Base-by-base conservation (phyloP, 2,329 filamentous ascomycete genomes). In the Daldinia sp. region DNA sequence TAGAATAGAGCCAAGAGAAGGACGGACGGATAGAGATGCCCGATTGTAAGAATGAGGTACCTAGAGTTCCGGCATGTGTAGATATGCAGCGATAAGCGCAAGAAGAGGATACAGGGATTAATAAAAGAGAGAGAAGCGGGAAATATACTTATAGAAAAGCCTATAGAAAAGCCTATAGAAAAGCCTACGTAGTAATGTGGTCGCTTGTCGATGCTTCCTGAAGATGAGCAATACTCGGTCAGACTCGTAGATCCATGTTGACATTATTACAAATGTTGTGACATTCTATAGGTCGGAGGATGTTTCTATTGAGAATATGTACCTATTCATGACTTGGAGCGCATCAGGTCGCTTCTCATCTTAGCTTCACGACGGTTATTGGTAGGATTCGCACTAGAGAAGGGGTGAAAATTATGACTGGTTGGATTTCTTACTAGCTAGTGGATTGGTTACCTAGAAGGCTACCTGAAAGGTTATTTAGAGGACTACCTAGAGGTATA, bases 1-100 rank as follows among this genome's bases (percentile, higher is more conserved):
- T 47, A 60, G 51, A 39, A 56, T 21, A 47, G 15, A 48, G 25
- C 43, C 13, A 21, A 35, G 48, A 25, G 19, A 21, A 35, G 5
- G 19, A 21, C 35, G 4, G 29, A n/a, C 15, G 30, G 29, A 50
- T 19, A 37, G 35, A 34, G n/a, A 15, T 35, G 32, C 1, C 13
- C 17, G 27, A n/a, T n/a, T 19, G 21, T 15, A 27, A 45, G 30
- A 39, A 6, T 3, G n/a, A 27, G 13, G 11, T n/a, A 25, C 39
- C 11, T 45, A 2, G 39, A 27, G 21, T 25, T 15, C 21, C 10
- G 32, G 34, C 34, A 35, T 35, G 17, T 17, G 34, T 15, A 17
- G 34, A 35, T 35, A 35, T 17, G 34, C 34, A 17, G 34, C 17
- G 34, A 35, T 13, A 15, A 35, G n/a, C 13, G 11, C 13, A 35